Conservation (phyloP, 768 basidiomycete genomes). For the Trametes cingulata region DNA sequence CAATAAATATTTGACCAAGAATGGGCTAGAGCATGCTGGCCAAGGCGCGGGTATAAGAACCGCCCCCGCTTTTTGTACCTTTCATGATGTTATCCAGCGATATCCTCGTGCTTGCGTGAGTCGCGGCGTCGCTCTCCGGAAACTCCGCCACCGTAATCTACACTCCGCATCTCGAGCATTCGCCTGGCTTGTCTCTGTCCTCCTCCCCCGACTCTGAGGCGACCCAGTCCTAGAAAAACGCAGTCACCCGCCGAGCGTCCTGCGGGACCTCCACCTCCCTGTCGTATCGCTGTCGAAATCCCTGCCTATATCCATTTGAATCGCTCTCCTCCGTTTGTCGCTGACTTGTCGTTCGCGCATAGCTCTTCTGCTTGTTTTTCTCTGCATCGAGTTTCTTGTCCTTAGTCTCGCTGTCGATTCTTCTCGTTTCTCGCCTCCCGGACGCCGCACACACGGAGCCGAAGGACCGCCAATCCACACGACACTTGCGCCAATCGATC, state of each 20-base stretch:
- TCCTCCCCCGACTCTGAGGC: slow-evolving; percentile 18
- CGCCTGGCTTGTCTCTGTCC: slow-evolving; percentile 13
- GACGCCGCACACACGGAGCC: slow-evolving; percentile 12
- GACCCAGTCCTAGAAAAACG: slow-evolving; percentile 16
- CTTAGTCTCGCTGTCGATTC: slow-evolving; percentile 28
- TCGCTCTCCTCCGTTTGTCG: slow-evolving; percentile 37
- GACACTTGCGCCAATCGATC: slow-evolving; percentile 23
- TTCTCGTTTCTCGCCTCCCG: slow-evolving; percentile 18
- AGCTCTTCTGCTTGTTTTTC: slow-evolving; percentile 31
- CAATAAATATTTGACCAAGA: slow-evolving; percentile 14
- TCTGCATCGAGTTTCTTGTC: slow-evolving; percentile 23
- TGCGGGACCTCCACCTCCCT: slow-evolving; percentile 29
- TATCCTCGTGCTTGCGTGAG: slow-evolving; percentile 13
- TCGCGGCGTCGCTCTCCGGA: slow-evolving; percentile 8
- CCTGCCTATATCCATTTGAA: slow-evolving; percentile 32
- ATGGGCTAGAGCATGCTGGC: slow-evolving; percentile 9
- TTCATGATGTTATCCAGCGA: slow-evolving; percentile 6
- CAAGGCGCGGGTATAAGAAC: slow-evolving; percentile 14
- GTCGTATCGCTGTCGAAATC: slow-evolving; percentile 35
- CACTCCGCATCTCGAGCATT: slow-evolving; percentile 22
- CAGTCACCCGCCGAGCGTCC: slow-evolving; percentile 24
- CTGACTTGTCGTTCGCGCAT: slow-evolving; percentile 34
- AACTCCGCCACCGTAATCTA: slow-evolving; percentile 29
- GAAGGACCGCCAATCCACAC: slow-evolving; percentile 11
- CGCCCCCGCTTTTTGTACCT: slow-evolving; percentile 3